phyloP scores from a whole-genome alignment of 495 filamentous ascomycete genomes.

The Aspergillus biplanus region DNA sequence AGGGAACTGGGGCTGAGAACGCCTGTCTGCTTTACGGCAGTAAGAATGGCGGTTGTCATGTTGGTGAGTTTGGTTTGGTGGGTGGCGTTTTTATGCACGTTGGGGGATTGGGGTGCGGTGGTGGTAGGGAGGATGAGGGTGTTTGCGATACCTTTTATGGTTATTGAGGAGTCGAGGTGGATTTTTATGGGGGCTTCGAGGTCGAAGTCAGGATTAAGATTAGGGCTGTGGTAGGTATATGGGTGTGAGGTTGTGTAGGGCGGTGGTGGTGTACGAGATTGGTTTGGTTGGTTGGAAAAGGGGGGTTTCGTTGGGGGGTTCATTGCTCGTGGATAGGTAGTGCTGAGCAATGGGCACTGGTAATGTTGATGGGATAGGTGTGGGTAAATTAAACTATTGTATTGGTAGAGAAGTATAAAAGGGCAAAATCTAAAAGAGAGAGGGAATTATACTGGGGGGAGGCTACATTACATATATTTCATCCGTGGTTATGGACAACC shows the following conservation, averaged over 20 bases:
- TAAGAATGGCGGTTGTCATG: constrained; percentile 24
- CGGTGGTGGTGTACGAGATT: constrained; percentile 19
- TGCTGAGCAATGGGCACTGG: too few species aligned
- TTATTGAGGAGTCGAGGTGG: constrained; percentile 42
- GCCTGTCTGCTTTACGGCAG: constrained; percentile 18
- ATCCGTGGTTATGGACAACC: not conserved
- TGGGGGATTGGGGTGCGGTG: constrained; percentile 5
- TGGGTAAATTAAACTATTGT: not conserved
- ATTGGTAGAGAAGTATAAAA: not conserved
- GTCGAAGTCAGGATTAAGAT: constrained; percentile 14
- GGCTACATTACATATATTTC: not conserved
- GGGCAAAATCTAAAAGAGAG: too few species aligned
- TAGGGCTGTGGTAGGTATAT: not conserved
- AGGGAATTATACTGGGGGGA: too few species aligned
- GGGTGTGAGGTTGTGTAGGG: constrained; percentile 18
- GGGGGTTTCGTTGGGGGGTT: constrained; percentile 9
- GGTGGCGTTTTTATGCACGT: not conserved
- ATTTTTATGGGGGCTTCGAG: constrained; percentile 28
- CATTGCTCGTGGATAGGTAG: constrained; percentile 1
- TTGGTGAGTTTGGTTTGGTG: constrained; percentile 24
- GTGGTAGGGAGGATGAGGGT: constrained; percentile 1
- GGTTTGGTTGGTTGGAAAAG: not conserved
- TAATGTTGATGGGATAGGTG: not conserved
- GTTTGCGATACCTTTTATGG: constrained; percentile 39
- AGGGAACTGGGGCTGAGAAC: not conserved